A percentile compares a stretch with the other conserved stretches of the same genome.
phyloP scores from a whole-genome alignment of 208 protist genomes.

The Leishmania lainsoni region DNA sequence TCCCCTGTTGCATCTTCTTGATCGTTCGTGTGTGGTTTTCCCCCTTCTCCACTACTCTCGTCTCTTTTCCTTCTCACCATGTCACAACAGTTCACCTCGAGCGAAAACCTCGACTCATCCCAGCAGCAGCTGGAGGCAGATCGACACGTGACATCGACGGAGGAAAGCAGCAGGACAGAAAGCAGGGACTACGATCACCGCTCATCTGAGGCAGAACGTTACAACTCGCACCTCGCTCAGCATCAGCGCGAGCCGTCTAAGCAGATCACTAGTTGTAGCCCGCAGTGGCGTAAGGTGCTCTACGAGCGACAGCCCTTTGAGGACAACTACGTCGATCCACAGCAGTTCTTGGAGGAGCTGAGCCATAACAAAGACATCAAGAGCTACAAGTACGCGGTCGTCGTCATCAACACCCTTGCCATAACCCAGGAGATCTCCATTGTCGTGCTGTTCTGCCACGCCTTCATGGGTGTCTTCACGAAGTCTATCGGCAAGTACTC shows the following conservation, averaged over 20 bases:
- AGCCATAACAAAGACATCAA: conserved; percentile 78
- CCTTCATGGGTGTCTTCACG: conserved; percentile 65
- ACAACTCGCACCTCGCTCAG: background rate
- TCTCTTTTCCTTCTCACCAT: background rate
- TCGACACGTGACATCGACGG: conserved; percentile 2
- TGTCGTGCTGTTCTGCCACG: conserved; percentile 83
- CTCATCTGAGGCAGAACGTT: background rate
- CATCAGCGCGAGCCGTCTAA: conserved; percentile 11
- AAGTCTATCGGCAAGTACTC: conserved; percentile 36
- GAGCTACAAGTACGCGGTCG: conserved; percentile 72
- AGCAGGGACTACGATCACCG: background rate
- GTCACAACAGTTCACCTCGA: conserved; percentile 9
- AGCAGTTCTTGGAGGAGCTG: conserved; percentile 82
- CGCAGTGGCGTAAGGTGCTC: conserved; percentile 79
- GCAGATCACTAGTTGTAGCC: background rate
- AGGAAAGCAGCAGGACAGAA: background rate
- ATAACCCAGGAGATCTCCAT: conserved; percentile 89
- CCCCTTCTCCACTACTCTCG: no score
- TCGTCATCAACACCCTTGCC: conserved; percentile 82
- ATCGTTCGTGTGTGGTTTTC: background rate
- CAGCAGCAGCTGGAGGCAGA: conserved; percentile 5
- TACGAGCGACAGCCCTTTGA: conserved; percentile 88
- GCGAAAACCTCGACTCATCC: conserved; percentile 21
- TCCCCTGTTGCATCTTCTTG: background rate
- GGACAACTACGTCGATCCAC: conserved; percentile 90